Conservation (phyloP, 2,329 filamentous ascomycete genomes). For the Phialophora macrospora region DNA sequence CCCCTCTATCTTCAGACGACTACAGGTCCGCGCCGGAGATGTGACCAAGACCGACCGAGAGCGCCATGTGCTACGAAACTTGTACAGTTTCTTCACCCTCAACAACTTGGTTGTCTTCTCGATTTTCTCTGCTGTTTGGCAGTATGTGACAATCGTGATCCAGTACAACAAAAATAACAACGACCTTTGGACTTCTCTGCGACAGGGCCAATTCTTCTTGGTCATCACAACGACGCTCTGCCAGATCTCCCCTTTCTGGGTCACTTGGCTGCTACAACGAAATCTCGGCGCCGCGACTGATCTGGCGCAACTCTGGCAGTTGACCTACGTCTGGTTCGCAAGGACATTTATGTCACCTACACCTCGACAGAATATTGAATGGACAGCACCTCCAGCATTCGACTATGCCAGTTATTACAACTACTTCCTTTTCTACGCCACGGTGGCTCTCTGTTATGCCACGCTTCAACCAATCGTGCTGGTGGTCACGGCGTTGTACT, state of each 20-base stretch:
- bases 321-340: conserved; percentile 82
- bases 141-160: conserved; percentile 70
- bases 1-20: conserved; percentile 85
- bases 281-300: conserved; percentile 94
- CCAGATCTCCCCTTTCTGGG: conserved; percentile 86
- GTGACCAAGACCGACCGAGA: conserved; percentile 91
- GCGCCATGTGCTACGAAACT: conserved; percentile 83
- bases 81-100: conserved; percentile 96
- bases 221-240: conserved; percentile 76
- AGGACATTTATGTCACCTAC: conserved; percentile 86
- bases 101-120: conserved; percentile 97
- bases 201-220: conserved; percentile 65
- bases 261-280: conserved; percentile 89
- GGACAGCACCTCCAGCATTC: conserved; percentile 88
- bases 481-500: conserved; percentile 86
- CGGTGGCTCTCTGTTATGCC: conserved; percentile 83
- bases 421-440: conserved; percentile 93
- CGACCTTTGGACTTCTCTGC: conserved; percentile 71
- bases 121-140: conserved; percentile 82
- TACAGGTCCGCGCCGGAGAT: conserved; percentile 83
- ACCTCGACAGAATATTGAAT: conserved; percentile 86
- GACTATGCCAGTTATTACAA: conserved; percentile 98
- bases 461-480: conserved; percentile 86
- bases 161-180: conserved; percentile 60
- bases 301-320: conserved; percentile 82